phyloP scores from a whole-genome alignment of 2,329 filamentous ascomycete species.

The Botryosphaeria dothidea region DNA sequence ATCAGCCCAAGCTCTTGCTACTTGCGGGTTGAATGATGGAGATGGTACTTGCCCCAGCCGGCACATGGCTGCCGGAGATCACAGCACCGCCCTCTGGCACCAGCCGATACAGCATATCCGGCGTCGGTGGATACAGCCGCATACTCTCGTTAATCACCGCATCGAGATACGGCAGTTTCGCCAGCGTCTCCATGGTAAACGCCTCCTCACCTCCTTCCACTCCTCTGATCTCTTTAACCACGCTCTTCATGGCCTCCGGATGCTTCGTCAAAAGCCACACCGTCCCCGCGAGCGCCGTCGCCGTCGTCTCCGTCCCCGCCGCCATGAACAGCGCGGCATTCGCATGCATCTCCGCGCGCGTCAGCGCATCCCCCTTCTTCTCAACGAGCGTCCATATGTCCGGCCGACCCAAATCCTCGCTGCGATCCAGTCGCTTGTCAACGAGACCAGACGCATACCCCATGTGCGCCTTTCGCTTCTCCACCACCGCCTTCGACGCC shows the following conservation, averaged over 20 bases:
- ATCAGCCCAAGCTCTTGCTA: constrained; percentile 19
- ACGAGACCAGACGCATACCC: not conserved
- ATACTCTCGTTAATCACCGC: constrained; percentile 43
- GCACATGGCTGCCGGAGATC: constrained; percentile 24
- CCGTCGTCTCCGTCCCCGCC: constrained; percentile 44
- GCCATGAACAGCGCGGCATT: constrained; percentile 26
- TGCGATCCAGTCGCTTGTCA: not conserved
- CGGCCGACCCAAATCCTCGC: not conserved
- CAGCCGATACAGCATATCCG: constrained; percentile 33
- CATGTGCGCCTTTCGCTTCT: not conserved
- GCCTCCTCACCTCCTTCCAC: constrained; percentile 15
- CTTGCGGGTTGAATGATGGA: constrained; percentile 15
- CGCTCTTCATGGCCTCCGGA: not conserved
- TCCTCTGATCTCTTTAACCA: not conserved
- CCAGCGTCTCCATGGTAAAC: not conserved
- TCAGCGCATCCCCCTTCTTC: not conserved
- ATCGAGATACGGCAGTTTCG: not conserved
- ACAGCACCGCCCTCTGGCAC: constrained; percentile 31
- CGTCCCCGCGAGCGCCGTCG: constrained; percentile 40
- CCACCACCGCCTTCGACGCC: not conserved
- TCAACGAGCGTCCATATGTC: not conserved
- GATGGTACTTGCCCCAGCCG: constrained; percentile 22
- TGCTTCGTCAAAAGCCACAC: constrained; percentile 35
- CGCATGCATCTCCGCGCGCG: constrained; percentile 21
- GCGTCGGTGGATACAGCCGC: constrained; percentile 46